Evolutionary conservation across 352 stramenopile species (phyloP), one percentile per base, ranked within the genome.

Genomic region (Discostella stelligera): DNA sequence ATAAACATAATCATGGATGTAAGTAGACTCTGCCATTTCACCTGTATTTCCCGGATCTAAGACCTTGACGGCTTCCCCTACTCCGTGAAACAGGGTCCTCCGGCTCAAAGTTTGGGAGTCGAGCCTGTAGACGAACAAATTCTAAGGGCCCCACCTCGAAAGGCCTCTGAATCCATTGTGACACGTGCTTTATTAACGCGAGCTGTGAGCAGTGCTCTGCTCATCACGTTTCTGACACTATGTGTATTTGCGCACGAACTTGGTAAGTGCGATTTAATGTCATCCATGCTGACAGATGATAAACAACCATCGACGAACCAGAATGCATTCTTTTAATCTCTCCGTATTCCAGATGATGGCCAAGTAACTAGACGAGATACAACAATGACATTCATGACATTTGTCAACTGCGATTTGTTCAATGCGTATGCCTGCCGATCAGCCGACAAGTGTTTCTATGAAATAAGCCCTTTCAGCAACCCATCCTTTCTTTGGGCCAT

Each of bases 1-100:
- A 97, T 99, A 71, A 99, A 99, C 86, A 95, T 99, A 18, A 97
- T 99, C 56, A 99, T 98, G 71, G 97, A 99, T 91, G 66, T 96
- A 94, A 58, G 66, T 60, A 25, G 71, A 80, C 14, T 93, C 92
- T 11, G 90, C 88, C 62, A 95, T 88, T 59, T 91, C 83, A 23
- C 78, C 80, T 27, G 74, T 73, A 54, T 89, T 85, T 84, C 86
- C 94, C 11, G 95, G 82, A 67, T 95, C 94, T 74, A 95, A 84
- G 58, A 95, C 91, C 77, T 95, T 96, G 70, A 91, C 91, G 84
- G 27, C 27, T 32, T 32, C 27, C 27, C 27, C 27, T 32, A 32
- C 27, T 32, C 27, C 27, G 27, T 32, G 27, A 32, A 32, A 32
- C 27, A 32, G 27, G 96, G 96, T 23, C 96, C 95, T 27, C 96